Evolutionary conservation across 352 stramenopile genomes (phyloP), one percentile per base, ranked within the genome.

Genomic region (Phytophthora megakarya): DNA sequence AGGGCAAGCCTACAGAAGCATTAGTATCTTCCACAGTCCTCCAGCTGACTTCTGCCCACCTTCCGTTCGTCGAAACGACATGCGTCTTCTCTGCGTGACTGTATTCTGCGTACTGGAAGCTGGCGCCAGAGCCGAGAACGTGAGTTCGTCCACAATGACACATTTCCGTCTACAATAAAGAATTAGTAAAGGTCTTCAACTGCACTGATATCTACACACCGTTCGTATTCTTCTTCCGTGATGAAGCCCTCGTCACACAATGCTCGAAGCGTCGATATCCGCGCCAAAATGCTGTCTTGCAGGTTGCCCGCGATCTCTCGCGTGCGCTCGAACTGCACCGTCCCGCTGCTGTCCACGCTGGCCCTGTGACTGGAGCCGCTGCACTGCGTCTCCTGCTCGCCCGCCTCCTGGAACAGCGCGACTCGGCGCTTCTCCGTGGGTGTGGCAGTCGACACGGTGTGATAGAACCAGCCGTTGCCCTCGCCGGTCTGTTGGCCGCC

Each of bases 171-270:
- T 88, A 58, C 28, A 56, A 22, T 40, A 70, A 52, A 12, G 19
- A 57, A 12, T 12, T 45, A 21, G 30, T 53, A 26, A 61, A 52
- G 2, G 23, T 40, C 6, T 23, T 13, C 11, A 19, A 23, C 16
- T 39, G 9, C 4, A 45, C 15, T 23, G 44, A 22, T 12, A 35
- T 64, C 13, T 23, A 39, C 72, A 10, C 45, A 89, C 68, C 87
- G 75, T 62, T 92, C 77, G 43, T 91, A 96, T 53, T 96, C 88
- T 22, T 93, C 80, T 18, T 76, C 71, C 3, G 81, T 75, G 45
- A 96, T 81, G 54, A 92, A 96, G 0, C 88, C 88, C 64, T 94
- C 73, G 35, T 93, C 86, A 55, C 83, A 86, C 11, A 96, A 72
- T 48, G 77, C 78, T 48, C 84, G 70, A 7, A 96, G 67, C 35